phyloP scores from a whole-genome alignment of 768 basidiomycete genomes.

The Tulasnella sp. region DNA sequence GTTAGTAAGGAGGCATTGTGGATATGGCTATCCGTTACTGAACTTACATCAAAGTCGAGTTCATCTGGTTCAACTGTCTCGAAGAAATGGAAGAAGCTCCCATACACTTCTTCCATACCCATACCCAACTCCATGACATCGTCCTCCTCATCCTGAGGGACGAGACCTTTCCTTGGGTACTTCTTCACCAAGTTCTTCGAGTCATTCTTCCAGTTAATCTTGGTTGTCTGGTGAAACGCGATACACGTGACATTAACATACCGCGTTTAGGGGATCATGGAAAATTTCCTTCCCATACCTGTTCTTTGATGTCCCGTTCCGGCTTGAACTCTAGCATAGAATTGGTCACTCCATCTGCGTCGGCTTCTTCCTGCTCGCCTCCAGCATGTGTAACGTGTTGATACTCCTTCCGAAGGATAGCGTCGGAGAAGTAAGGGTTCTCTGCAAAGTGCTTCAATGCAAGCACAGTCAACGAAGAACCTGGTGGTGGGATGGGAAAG shows the following conservation, averaged over 20 bases:
- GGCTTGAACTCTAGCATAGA: conserved; percentile 74
- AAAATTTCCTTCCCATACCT: conserved; percentile 33
- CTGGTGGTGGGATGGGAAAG: too few relatives aligned
- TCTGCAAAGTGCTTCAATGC: conserved; percentile 61
- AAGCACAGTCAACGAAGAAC: too few relatives aligned
- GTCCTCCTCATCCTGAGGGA: conserved; percentile 42
- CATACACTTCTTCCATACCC: conserved; percentile 50
- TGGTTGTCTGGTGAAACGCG: conserved; percentile 36
- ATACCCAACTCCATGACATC: conserved; percentile 7
- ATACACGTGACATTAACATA: conserved; percentile 2
- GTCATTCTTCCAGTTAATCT: conserved; percentile 75
- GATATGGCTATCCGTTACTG: too few relatives aligned
- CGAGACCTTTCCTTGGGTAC: conserved; percentile 45
- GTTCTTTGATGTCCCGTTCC: conserved; percentile 58
- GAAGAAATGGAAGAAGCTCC: conserved; percentile 86
- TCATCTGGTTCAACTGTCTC: conserved; percentile 43
- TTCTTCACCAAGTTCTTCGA: conserved; percentile 63
- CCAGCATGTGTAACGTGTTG: conserved; percentile 51
- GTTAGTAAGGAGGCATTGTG: not conserved
- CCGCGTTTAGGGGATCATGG: not conserved
- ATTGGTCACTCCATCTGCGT: conserved; percentile 64
- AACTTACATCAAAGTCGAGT: not conserved
- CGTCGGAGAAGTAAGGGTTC: conserved; percentile 76
- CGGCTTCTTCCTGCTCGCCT: conserved; percentile 36
- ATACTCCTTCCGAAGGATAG: conserved; percentile 71